Conservation (phyloP, 2,329 filamentous ascomycete genomes). For the Scedosporium dehoogii region DNA sequence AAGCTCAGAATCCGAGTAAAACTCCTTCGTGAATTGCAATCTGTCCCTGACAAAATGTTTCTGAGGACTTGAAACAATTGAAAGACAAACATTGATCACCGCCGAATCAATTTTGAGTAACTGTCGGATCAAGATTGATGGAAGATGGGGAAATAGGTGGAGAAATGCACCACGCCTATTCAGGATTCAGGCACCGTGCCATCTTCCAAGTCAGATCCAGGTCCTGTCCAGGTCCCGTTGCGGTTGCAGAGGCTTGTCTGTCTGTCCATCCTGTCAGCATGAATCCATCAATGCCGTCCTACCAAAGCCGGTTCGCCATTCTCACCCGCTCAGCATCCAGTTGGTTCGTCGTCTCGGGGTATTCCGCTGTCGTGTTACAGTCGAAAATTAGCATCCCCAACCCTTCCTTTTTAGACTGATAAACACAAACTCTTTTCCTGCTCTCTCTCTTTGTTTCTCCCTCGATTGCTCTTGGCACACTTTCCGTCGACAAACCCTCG, state of each 20-base stretch:
- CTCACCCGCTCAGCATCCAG: too few species aligned
- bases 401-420: neutral
- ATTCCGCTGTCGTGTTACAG: neutral
- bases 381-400: neutral
- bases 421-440: neutral
- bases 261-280: neutral
- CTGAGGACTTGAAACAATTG: too few species aligned
- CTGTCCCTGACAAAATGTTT: too few species aligned
- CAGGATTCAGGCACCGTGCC: neutral
- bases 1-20: too few species aligned
- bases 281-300: neutral
- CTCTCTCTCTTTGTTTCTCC: neutral
- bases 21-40: too few species aligned
- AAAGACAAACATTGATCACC: too few species aligned
- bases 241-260: neutral
- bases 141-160: neutral
- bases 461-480: neutral
- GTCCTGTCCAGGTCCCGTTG: neutral
- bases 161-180: neutral
- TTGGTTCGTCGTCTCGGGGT: neutral
- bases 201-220: neutral
- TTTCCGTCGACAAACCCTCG: neutral
- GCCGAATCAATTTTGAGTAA: neutral
- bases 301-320: neutral
- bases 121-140: neutral